phyloP scores from a whole-genome alignment of 2,329 filamentous ascomycete species.

The Allantophomopsis cytisporea region DNA sequence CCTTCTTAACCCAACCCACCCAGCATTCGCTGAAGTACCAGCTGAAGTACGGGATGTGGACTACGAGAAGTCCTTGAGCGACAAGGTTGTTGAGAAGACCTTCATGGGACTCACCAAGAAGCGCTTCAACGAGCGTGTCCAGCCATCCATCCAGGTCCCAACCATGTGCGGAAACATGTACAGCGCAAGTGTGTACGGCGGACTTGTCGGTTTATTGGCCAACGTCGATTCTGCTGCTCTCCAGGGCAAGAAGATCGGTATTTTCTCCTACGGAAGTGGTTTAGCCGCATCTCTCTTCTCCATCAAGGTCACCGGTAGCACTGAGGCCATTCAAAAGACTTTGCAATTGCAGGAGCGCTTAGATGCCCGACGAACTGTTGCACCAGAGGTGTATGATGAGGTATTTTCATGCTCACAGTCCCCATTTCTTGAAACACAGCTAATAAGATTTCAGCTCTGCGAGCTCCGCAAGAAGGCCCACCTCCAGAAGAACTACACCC shows the following conservation, averaged over 20 bases:
- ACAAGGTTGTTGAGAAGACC: slow-evolving; percentile 76
- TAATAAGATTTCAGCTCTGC: slow-evolving; percentile 45
- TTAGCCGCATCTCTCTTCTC: slow-evolving; percentile 55
- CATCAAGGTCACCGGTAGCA: slow-evolving; percentile 59
- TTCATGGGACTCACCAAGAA: slow-evolving; percentile 80
- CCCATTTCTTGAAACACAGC: slow-evolving; percentile 1
- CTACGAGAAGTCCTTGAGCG: slow-evolving; percentile 65
- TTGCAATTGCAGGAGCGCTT: slow-evolving; percentile 60
- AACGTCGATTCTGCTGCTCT: slow-evolving; percentile 41
- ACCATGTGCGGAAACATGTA: slow-evolving; percentile 62
- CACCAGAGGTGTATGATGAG: slow-evolving; percentile 61
- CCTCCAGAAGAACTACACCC: slow-evolving; percentile 66
- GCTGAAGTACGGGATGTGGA: slow-evolving; percentile 66
- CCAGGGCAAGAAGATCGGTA: slow-evolving; percentile 37
- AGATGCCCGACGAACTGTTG: slow-evolving; percentile 47
- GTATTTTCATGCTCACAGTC: slow-evolving; percentile 32
- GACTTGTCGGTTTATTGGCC: slow-evolving; percentile 36
- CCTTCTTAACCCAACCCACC: slow-evolving; percentile 51
- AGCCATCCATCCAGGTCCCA: slow-evolving; percentile 59
- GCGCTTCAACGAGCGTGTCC: slow-evolving; percentile 66
- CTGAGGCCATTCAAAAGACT: slow-evolving; percentile 51
- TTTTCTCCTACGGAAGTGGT: slow-evolving; percentile 62
- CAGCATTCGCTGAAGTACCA: slow-evolving; percentile 61
- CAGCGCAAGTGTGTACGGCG: slow-evolving; percentile 43
- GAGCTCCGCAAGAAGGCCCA: slow-evolving; percentile 71